Conservation (phyloP, 352 stramenopile genomes). For the Plasmopara halstedii region DNA sequence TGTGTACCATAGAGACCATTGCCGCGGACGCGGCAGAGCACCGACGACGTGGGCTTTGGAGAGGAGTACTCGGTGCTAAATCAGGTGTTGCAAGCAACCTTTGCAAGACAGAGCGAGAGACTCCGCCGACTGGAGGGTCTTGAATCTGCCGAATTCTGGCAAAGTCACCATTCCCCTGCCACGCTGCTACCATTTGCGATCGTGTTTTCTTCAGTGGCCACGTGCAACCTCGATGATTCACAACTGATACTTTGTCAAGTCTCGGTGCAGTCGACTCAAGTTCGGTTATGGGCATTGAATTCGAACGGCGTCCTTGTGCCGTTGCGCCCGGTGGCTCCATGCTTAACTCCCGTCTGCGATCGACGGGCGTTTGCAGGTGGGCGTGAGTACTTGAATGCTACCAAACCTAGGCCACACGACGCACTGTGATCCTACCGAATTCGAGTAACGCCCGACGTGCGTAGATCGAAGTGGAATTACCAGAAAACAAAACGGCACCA, state of each 20-base stretch:
- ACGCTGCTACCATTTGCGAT: constrained; percentile 23
- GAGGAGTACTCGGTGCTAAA: constrained; percentile 6
- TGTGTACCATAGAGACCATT: constrained; percentile 24
- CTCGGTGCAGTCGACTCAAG: constrained; percentile 16
- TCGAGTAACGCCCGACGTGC: constrained; percentile 13
- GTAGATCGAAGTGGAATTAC: constrained; percentile 8
- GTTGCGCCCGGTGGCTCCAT: constrained; percentile 18
- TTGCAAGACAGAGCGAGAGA: constrained; percentile 22
- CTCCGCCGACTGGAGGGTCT: constrained; percentile 22
- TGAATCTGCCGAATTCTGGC: constrained; percentile 12
- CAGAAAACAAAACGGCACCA: constrained; percentile 11
- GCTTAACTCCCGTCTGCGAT: constrained; percentile 25
- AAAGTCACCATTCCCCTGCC: constrained; percentile 7
- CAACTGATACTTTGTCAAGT: constrained; percentile 8
- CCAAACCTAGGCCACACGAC: constrained; percentile 3
- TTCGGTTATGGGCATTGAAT: constrained; percentile 10
- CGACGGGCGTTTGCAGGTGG: constrained; percentile 18
- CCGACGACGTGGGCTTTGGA: constrained; percentile 22
- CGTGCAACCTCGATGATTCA: constrained; percentile 15
- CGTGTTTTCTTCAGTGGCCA: constrained; percentile 12
- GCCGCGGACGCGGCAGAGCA: constrained; percentile 28
- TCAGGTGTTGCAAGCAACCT: constrained; percentile 13
- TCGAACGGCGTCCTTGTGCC: constrained; percentile 1
- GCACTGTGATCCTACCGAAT: constrained; percentile 11
- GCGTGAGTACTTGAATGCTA: constrained; percentile 25